These are phyloP conservation scores for Tephrocybe sp. DNA, from an alignment of 768 basidiomycete genomes.

Conservation along the genomic window DNA sequence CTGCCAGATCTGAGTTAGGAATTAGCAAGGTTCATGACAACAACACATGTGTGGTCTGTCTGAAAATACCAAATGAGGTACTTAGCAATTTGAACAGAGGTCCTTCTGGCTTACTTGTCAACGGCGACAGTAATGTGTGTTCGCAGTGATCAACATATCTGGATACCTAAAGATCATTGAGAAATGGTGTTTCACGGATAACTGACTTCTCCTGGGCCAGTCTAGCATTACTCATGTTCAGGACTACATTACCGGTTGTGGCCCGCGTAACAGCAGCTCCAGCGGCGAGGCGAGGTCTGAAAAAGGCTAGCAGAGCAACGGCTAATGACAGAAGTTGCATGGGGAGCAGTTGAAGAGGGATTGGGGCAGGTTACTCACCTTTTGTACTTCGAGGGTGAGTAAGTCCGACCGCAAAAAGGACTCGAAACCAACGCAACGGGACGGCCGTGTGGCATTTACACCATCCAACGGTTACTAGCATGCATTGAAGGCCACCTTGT, in stretches of 20 bases:
- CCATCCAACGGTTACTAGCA: background rate
- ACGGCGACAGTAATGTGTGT: no score
- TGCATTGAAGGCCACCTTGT: constrained; percentile 2
- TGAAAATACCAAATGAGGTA: no score
- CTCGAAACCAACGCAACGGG: constrained; percentile 1
- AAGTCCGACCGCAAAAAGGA: constrained; percentile 9
- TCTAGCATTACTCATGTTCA: constrained; percentile 15
- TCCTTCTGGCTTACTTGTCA: no score
- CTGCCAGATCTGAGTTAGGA: constrained; percentile 18
- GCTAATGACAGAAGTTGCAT: constrained; percentile 12
- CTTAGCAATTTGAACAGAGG: no score
- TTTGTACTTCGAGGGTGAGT: constrained; percentile 10
- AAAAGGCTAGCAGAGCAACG: constrained; percentile 9
- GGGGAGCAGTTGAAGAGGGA: constrained; percentile 7
- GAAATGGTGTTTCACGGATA: no score
- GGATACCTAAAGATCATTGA: constrained; percentile 7
- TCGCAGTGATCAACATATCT: constrained; percentile 13
- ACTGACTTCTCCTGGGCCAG: constrained; percentile 21
- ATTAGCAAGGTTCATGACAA: no score
- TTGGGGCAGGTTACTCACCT: background rate
- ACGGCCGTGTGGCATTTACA: background rate
- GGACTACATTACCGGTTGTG: constrained; percentile 7
- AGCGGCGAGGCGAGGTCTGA: constrained; percentile 7
- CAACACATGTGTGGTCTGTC: background rate
- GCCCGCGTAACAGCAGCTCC: background rate